These are phyloP conservation scores for Canariomyces notabilis DNA, from an alignment of 2,329 filamentous ascomycete species.

Conservation along the genomic window DNA sequence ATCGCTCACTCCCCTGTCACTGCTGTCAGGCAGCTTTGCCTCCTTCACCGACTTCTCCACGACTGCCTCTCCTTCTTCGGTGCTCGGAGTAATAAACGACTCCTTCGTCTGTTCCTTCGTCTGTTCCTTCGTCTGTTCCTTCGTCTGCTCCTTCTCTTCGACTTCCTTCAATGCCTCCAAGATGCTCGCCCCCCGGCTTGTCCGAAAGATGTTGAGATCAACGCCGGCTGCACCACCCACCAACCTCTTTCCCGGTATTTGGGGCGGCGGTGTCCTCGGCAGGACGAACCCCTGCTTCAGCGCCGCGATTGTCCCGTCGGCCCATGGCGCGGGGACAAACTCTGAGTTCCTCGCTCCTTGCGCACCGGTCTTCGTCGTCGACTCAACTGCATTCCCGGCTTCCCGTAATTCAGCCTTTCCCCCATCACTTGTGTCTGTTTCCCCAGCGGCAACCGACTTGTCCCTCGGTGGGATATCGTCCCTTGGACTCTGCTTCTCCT, in stretches of 20 bases:
- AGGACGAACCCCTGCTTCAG: conserved; percentile 14
- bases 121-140: conserved; percentile 4
- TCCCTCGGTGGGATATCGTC: too few species aligned
- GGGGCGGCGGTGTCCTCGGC: conserved; percentile 8
- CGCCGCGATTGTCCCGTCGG: conserved; percentile 7
- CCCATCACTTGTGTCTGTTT: too few species aligned
- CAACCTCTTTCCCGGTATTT: conserved; percentile 4
- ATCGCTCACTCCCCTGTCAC: background rate
- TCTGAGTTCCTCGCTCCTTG: background rate
- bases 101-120: background rate
- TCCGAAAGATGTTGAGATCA: conserved; percentile 47
- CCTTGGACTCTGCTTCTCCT: too few species aligned
- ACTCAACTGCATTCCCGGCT: background rate
- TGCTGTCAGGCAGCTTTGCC: background rate
- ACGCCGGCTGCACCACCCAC: conserved; percentile 32
- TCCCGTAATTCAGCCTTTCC: background rate
- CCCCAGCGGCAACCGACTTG: too few species aligned
- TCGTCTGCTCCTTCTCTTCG: conserved; percentile 1
- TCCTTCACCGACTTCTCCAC: background rate
- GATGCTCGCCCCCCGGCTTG: conserved; percentile 41
- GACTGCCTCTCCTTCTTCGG: background rate
- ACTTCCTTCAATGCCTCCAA: conserved; percentile 31
- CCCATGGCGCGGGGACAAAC: conserved; percentile 23
- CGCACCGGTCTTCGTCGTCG: background rate
- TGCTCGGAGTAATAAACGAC: background rate